Conservation (phyloP, 768 basidiomycete genomes). For the Suillus sp. region DNA sequence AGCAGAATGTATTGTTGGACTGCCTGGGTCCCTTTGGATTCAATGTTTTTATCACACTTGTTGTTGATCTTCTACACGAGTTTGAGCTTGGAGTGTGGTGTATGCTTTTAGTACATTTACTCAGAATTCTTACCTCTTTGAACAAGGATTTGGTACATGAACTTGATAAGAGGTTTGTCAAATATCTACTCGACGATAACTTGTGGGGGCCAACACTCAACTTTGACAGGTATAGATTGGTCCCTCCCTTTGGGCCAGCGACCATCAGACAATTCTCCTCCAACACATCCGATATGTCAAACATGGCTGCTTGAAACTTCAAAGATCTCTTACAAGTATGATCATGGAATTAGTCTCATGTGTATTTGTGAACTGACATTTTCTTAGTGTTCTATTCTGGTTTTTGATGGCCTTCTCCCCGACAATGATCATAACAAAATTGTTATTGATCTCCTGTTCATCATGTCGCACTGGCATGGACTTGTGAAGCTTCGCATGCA, state of each 20-base stretch:
- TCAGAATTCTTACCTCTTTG: slow-evolving; percentile 33
- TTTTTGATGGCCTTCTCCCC: slow-evolving; percentile 32
- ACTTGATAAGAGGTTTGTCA: slow-evolving; percentile 28
- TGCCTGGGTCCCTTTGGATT: not conserved
- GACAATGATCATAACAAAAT: not conserved
- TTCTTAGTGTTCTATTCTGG: slow-evolving; percentile 34
- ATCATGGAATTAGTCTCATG: slow-evolving; percentile 25
- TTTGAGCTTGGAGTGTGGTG: not conserved
- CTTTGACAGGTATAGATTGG: slow-evolving; percentile 16
- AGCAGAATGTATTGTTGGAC: slow-evolving; percentile 40
- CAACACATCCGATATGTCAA: not conserved
- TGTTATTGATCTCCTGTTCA: too few relatives aligned
- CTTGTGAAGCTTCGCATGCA: too few relatives aligned
- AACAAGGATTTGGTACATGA: slow-evolving; percentile 32
- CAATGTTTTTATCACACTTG: not conserved
- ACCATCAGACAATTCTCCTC: not conserved
- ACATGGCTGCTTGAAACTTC: not conserved
- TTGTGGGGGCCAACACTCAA: slow-evolving; percentile 29
- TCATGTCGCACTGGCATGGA: too few relatives aligned
- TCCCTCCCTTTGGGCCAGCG: slow-evolving; percentile 27
- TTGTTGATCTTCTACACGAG: not conserved
- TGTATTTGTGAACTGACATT: slow-evolving; percentile 19
- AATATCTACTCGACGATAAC: slow-evolving; percentile 30
- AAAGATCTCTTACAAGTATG: not conserved
- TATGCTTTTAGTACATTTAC: slow-evolving; percentile 31